Percentiles rank a stretch among this genome's conserved stretches.
Conservation (phyloP, 179 eudicot genomes). For the Carnegiea gigantea region DNA sequence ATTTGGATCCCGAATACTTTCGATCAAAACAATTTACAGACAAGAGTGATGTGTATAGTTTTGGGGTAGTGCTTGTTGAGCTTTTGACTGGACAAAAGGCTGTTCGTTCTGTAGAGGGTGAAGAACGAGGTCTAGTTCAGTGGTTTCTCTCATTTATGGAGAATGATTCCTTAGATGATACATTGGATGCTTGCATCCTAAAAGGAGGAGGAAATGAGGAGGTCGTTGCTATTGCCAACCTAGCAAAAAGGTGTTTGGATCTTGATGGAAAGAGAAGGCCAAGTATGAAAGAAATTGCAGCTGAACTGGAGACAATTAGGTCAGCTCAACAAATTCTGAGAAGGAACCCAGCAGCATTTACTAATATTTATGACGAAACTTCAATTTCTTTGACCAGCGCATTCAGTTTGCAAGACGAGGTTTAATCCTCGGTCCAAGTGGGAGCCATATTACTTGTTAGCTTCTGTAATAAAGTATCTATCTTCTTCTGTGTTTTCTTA, state of each 20-base stretch:
- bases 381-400: neutral
- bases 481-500: neutral
- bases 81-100: conserved; percentile 8
- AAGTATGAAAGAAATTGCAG: conserved; percentile 27
- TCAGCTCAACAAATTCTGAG: neutral
- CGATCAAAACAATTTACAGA: neutral
- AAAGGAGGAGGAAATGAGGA: neutral
- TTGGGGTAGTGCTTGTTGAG: neutral
- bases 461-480: too few species aligned
- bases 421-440: neutral
- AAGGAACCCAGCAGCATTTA: neutral
- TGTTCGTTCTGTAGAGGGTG: neutral
- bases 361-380: neutral
- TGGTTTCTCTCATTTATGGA: conserved; percentile 5
- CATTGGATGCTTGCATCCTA: neutral
- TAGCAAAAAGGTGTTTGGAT: conserved; percentile 29
- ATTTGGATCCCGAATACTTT: conserved; percentile 22
- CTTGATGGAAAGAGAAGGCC: conserved; percentile 41
- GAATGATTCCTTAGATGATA: neutral
- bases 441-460: neutral
- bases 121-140: neutral
- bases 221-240: neutral
- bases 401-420: neutral
- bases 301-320: conserved; percentile 4
- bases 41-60: neutral